These are phyloP conservation scores for Kwoniella mangroviensis DNA, from an alignment of 768 basidiomycete genomes.

Conservation along the genomic window DNA sequence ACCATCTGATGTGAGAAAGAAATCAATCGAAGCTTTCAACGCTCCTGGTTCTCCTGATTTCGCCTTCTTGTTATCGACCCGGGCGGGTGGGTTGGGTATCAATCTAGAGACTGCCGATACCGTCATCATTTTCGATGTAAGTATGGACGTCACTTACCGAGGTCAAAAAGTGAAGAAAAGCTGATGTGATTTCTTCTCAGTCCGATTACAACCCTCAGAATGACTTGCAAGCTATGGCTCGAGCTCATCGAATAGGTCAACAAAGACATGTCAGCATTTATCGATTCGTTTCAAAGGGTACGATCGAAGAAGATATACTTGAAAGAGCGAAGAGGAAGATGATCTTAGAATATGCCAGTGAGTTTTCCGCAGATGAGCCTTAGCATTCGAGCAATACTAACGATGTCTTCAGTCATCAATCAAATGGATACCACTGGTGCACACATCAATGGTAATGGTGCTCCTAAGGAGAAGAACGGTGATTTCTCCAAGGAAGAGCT, in stretches of 20 bases:
- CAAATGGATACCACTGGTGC: slow-evolving; percentile 99
- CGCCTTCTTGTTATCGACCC: slow-evolving; percentile 92
- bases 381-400: too few relatives aligned
- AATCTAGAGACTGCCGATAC: slow-evolving; percentile 99
- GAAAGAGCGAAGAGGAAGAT: slow-evolving; percentile 99
- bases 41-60: slow-evolving; percentile 90
- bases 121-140: slow-evolving; percentile 89
- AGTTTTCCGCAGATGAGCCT: slow-evolving; percentile 54
- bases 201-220: slow-evolving; percentile 99
- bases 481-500: slow-evolving; percentile 82
- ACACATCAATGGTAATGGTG: slow-evolving; percentile 76
- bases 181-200: slow-evolving; percentile 59
- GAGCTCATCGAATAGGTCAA: slow-evolving; percentile 98
- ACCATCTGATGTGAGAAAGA: slow-evolving; percentile 87
- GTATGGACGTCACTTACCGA: too few relatives aligned
- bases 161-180: too few relatives aligned
- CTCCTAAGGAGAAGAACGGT: slow-evolving; percentile 58
- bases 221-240: slow-evolving; percentile 98
- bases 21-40: slow-evolving; percentile 96
- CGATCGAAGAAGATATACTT: slow-evolving; percentile 98
- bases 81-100: slow-evolving; percentile 97
- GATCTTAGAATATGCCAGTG: slow-evolving; percentile 99
- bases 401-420: slow-evolving; percentile 79
- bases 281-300: slow-evolving; percentile 95
- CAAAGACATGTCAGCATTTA: slow-evolving; percentile 99